Percentiles rank a stretch among this genome's conserved stretches.
Conservation (phyloP, 73 alveolate species). For the Symbiodinium pilosum region DNA sequence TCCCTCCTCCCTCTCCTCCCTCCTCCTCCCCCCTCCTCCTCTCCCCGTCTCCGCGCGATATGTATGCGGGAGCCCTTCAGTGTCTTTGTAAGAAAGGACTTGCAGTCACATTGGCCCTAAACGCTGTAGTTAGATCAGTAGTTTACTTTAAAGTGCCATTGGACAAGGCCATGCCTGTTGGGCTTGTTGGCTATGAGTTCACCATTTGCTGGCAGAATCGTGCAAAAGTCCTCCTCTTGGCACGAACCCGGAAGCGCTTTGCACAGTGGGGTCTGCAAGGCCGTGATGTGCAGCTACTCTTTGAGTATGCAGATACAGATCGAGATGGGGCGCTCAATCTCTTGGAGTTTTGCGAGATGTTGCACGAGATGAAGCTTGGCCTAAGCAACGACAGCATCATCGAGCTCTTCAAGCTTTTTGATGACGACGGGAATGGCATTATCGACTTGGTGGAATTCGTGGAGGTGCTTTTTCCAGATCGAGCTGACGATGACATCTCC, state of each 20-base stretch:
- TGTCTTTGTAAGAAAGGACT: too few species aligned
- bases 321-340: background rate
- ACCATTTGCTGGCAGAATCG: slow-evolving; percentile 9
- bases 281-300: background rate
- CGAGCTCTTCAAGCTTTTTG: background rate
- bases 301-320: background rate
- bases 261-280: slow-evolving; percentile 2
- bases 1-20: too few species aligned
- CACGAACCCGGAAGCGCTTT: background rate
- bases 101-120: too few species aligned
- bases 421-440: background rate
- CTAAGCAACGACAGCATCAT: background rate
- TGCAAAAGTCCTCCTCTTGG: background rate
- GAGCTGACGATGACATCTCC: background rate
- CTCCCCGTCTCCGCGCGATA: too few species aligned
- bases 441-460: background rate
- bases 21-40: too few species aligned
- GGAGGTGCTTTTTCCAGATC: background rate
- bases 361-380: background rate
- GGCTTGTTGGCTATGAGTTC: slow-evolving; percentile 3
- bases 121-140: too few species aligned
- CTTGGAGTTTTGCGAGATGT: background rate
- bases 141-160: too few species aligned
- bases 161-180: slow-evolving; percentile 2
- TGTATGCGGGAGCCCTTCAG: too few species aligned